phyloP scores from a whole-genome alignment of 1,284 basidiomycete species.

The Anthracocystis setariae region DNA sequence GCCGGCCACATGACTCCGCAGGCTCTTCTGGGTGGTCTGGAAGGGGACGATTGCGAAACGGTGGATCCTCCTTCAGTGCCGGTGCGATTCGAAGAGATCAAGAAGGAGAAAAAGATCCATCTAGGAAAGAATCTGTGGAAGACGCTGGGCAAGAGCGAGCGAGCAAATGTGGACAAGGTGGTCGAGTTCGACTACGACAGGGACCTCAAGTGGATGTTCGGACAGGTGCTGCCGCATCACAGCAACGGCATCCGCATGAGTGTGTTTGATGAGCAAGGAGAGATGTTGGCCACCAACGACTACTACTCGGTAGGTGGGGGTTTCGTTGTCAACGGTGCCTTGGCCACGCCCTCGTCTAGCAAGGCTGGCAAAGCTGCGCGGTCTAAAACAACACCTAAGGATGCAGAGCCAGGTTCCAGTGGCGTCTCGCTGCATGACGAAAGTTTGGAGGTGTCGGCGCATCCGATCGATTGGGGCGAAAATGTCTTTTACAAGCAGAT shows the following conservation, averaged over 20 bases:
- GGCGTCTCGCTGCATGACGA: conserved; percentile 11
- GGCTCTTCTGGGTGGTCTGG: conserved; percentile 87
- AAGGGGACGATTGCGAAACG: conserved; percentile 77
- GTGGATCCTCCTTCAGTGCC: conserved; percentile 80
- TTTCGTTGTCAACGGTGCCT: conserved; percentile 63
- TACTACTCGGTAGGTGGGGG: conserved; percentile 75
- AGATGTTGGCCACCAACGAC: conserved; percentile 90
- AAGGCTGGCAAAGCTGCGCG: neutral
- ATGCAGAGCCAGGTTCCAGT: neutral
- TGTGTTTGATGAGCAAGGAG: conserved; percentile 81
- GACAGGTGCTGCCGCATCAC: conserved; percentile 70
- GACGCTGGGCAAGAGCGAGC: conserved; percentile 20
- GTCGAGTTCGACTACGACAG: conserved; percentile 85
- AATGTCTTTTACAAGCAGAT: conserved; percentile 97
- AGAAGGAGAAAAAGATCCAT: conserved; percentile 75
- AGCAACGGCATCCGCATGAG: conserved; percentile 85
- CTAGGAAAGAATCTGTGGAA: conserved; percentile 72
- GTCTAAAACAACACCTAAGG: neutral
- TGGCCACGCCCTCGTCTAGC: conserved; percentile 47
- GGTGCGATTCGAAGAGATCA: conserved; percentile 77
- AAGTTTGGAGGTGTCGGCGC: conserved; percentile 22
- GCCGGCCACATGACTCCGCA: conserved; percentile 95
- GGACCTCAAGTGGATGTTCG: conserved; percentile 92
- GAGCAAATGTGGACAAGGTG: conserved; percentile 19
- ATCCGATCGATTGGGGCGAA: conserved; percentile 77